A percentile compares a stretch with the other conserved stretches of the same genome.
These are phyloP conservation scores for Fagus crenata DNA, from an alignment of 306 rosid genomes.

Conservation along the genomic window DNA sequence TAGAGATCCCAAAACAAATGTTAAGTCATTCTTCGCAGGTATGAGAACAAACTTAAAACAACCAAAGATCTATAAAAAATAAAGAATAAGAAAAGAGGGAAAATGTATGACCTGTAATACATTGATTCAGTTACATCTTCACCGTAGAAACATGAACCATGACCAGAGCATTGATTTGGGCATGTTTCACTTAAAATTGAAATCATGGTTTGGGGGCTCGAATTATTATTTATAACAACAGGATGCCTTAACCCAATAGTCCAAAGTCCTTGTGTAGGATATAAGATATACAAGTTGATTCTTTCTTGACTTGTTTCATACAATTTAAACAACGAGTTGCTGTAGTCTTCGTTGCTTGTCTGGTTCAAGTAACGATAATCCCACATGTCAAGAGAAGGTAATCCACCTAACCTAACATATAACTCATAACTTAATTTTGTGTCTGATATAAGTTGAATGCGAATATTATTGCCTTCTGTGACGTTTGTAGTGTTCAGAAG, in stretches of 20 bases:
- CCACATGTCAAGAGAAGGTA: conserved; percentile 11
- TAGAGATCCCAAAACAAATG: too few relatives aligned
- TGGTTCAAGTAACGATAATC: conserved; percentile 7
- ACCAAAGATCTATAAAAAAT: not conserved
- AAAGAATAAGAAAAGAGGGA: not conserved
- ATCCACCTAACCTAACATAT: conserved; percentile 11
- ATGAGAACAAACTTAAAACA: too few relatives aligned
- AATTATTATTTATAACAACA: not conserved
- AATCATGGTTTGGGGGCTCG: not conserved
- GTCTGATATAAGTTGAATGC: conserved; percentile 17
- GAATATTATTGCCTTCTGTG: not conserved
- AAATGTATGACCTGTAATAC: not conserved
- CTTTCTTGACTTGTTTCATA: conserved; percentile 13
- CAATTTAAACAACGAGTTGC: not conserved
- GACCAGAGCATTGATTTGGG: conserved; percentile 21
- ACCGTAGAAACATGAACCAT: not conserved
- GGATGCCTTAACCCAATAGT: conserved; percentile 16
- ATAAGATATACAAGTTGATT: conserved; percentile 21
- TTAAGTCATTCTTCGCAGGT: too few relatives aligned
- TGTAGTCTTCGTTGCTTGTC: not conserved
- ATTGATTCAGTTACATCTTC: not conserved
- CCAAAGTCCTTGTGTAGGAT: conserved; percentile 12
- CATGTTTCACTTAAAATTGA: not conserved
- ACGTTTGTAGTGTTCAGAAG: not conserved
- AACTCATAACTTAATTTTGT: conserved; percentile 1